Evolutionary conservation across 2,329 filamentous ascomycete genomes (phyloP).

Genomic region (Botrytis porri): DNA sequence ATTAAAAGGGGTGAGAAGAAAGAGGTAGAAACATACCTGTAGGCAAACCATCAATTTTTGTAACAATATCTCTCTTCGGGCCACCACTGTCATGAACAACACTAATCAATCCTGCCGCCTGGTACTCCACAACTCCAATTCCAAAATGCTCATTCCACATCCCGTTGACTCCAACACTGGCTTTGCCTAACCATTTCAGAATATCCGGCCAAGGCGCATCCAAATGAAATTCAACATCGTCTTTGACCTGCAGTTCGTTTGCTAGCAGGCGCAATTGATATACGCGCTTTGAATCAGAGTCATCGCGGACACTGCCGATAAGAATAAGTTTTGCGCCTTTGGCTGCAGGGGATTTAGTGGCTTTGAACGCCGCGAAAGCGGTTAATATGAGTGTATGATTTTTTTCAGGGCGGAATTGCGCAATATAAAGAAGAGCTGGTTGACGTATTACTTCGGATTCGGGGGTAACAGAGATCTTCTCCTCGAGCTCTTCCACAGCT

Average conservation of each 20-base stretch:
- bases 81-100: conserved; percentile 94
- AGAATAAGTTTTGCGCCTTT: conserved; percentile 69
- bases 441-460: conserved; percentile 68
- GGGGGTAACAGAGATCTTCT: conserved; percentile 67
- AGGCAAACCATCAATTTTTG: conserved; percentile 70
- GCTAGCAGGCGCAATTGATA: conserved; percentile 84
- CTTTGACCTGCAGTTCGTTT: conserved; percentile 81
- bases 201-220: conserved; percentile 90
- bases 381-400: conserved; percentile 86
- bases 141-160: conserved; percentile 99
- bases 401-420: conserved; percentile 96
- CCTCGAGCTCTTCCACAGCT: conserved; percentile 79
- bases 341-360: conserved; percentile 50
- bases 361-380: conserved; percentile 76
- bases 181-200: conserved; percentile 70
- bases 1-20: not conserved
- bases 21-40: conserved; percentile 57
- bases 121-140: conserved; percentile 97
- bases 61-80: conserved; percentile 89
- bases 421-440: conserved; percentile 82
- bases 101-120: conserved; percentile 87
- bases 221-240: conserved; percentile 80
- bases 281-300: conserved; percentile 74
- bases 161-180: conserved; percentile 86
- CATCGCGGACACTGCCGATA: conserved; percentile 88